A percentile compares a stretch with the other conserved stretches of the same genome.
These are phyloP conservation scores for Cryptococcus neoformans DNA, from an alignment of 1,284 basidiomycete genomes.

Conservation along the genomic window DNA sequence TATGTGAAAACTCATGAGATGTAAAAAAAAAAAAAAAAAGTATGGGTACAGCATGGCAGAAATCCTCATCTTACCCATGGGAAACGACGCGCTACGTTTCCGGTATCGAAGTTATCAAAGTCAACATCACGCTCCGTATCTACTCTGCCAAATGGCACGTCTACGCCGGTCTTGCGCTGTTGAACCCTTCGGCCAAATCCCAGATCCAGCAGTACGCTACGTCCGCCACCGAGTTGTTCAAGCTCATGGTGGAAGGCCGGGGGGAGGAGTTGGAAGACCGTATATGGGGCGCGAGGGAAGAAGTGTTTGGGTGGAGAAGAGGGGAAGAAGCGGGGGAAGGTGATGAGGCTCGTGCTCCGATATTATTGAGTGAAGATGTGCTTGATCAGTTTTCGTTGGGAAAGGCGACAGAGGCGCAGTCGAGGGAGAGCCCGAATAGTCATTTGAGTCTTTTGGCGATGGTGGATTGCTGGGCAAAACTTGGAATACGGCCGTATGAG, in stretches of 20 bases:
- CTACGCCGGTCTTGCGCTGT: slow-evolving; percentile 94
- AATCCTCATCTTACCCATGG: slow-evolving; percentile 82
- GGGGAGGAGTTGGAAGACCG: slow-evolving; percentile 64
- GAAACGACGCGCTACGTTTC: slow-evolving; percentile 88
- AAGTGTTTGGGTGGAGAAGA: slow-evolving; percentile 66
- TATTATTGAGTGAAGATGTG: slow-evolving; percentile 81
- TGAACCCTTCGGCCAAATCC: slow-evolving; percentile 85
- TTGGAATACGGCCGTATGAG: slow-evolving; percentile 83
- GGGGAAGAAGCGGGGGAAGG: slow-evolving; percentile 22
- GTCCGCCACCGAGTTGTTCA: slow-evolving; percentile 85
- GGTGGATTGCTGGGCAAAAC: slow-evolving; percentile 95
- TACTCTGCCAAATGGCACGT: slow-evolving; percentile 99
- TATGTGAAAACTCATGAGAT: background rate
- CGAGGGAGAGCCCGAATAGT: slow-evolving; percentile 59
- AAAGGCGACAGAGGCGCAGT: slow-evolving; percentile 45
- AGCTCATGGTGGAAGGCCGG: slow-evolving; percentile 86
- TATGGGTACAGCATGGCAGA: slow-evolving; percentile 96
- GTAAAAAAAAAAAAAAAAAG: no score
- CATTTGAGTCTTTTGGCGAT: slow-evolving; percentile 96
- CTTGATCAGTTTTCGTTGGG: slow-evolving; percentile 87
- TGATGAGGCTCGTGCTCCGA: slow-evolving; percentile 53
- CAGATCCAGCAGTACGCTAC: slow-evolving; percentile 90
- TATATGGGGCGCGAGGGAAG: slow-evolving; percentile 70
- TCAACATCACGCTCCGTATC: slow-evolving; percentile 94
- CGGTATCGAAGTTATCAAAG: slow-evolving; percentile 98